phyloP scores from a whole-genome alignment of 1,139 yeast genomes.

The Geotrichum reessii region DNA sequence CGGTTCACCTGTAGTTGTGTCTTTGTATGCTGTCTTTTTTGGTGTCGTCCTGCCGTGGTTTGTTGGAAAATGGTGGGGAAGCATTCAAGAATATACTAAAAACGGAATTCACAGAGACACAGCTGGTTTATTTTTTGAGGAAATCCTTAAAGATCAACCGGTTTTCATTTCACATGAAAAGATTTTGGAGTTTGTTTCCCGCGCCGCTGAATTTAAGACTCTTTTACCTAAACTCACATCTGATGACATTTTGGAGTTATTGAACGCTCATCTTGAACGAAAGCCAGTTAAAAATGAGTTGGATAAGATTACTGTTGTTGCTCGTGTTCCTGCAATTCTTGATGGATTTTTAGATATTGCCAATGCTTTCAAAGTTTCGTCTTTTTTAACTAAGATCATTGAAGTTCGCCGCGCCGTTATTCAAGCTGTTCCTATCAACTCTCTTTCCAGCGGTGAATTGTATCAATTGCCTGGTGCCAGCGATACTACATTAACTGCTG shows the following conservation, averaged over 20 bases:
- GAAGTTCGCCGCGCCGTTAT: constrained; percentile 67
- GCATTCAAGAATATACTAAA: constrained; percentile 73
- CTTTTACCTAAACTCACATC: constrained; percentile 43
- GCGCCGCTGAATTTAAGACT: constrained; percentile 56
- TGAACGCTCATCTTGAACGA: constrained; percentile 55
- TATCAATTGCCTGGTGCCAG: constrained; percentile 74
- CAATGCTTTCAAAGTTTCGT: constrained; percentile 67
- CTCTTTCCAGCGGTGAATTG: constrained; percentile 54
- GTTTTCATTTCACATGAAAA: constrained; percentile 53
- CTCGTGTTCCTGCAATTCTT: constrained; percentile 60
- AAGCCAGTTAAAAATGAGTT: constrained; percentile 38
- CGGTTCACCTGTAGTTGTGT: constrained; percentile 61
- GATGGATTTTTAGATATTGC: constrained; percentile 78
- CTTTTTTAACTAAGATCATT: constrained; percentile 53
- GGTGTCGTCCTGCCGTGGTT: constrained; percentile 73
- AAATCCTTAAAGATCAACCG: constrained; percentile 64
- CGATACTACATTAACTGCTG: constrained; percentile 4
- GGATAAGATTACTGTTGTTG: constrained; percentile 52
- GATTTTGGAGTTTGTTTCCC: constrained; percentile 56
- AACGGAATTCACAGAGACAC: constrained; percentile 79
- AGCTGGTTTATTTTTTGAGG: constrained; percentile 57
- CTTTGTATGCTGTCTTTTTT: constrained; percentile 63
- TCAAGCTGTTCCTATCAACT: constrained; percentile 64
- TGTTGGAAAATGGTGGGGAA: constrained; percentile 86
- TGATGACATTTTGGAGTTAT: constrained; percentile 46